Base-by-base conservation (phyloP, 495 filamentous ascomycete species). In the Wilcoxina mikolae region DNA sequence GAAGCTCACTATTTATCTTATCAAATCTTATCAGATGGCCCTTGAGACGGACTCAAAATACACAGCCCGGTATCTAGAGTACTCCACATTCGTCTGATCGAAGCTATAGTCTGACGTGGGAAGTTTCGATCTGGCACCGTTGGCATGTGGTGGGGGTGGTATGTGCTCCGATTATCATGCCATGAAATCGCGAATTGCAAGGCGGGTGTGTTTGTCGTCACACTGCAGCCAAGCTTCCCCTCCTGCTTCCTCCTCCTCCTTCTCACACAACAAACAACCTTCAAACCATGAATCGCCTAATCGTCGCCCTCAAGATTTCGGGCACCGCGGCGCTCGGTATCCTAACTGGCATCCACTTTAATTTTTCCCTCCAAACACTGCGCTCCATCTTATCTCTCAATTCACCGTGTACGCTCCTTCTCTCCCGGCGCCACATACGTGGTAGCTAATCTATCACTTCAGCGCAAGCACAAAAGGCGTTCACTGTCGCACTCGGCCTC, bases 261-360 rank as follows among this genome's bases (percentile, higher is more conserved):
- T 28, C 11, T 28, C 20, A 5, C 27, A 31, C 45, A 20, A 9
- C 9, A 49, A 24, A 26, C 27, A 4, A 49, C 45, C 9, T n/a
- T 9, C 5, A 9, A 9, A 20, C 39, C 10, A 52, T 52, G 49
- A 39, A 52, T 27, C 28, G 56, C 25, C 41, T 64, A 15, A 15
- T 56, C 27, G 35, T 58, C 24, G 53, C 59, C 23, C 63, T 66
- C 2, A 87, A 87, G 64, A 84, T 87, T 68, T 73, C 82, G 18
- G 82, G 82, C 55, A 82, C 81, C 12, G 71, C 84, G 51, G 78
- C 75, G 35, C 73, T 87, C 7, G 82, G 82, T 27, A 71, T 87
- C 4, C 68, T 87, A 52, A 85, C 82, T 7, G 63, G 63, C 44
- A 31, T 59, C 10, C 63, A 66, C 44, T 44, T 66, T 31, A 61